phyloP scores from a whole-genome alignment of 352 stramenopile genomes.

The Phytophthora sojae region DNA sequence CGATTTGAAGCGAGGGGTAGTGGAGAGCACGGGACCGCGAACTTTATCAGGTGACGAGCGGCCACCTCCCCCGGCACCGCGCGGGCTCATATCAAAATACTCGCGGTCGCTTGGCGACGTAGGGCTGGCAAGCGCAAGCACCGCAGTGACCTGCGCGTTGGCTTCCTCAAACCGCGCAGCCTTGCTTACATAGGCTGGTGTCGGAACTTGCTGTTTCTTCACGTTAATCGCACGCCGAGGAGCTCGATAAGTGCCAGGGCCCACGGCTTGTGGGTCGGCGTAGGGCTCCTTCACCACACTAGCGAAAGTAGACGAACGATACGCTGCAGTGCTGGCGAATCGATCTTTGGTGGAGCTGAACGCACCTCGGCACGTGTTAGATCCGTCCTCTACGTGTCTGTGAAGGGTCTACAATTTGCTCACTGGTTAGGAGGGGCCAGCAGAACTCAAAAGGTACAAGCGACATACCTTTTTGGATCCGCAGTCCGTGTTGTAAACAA shows the following conservation, averaged over 20 bases:
- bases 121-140: conserved; percentile 39
- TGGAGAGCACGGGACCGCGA: conserved; percentile 62
- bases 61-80: conserved; percentile 19
- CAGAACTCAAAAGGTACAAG: neutral
- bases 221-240: conserved; percentile 66
- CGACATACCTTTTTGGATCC: conserved; percentile 58
- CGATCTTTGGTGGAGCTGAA: conserved; percentile 76
- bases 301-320: conserved; percentile 71
- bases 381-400: conserved; percentile 49
- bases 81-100: conserved; percentile 24
- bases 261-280: conserved; percentile 60
- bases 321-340: conserved; percentile 71
- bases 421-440: neutral
- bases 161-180: conserved; percentile 62
- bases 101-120: conserved; percentile 19
- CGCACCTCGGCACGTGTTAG: conserved; percentile 56
- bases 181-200: conserved; percentile 65
- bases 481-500: conserved; percentile 71
- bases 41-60: conserved; percentile 44
- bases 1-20: conserved; percentile 76
- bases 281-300: conserved; percentile 81
- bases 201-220: conserved; percentile 69
- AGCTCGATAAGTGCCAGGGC: conserved; percentile 66
- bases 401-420: conserved; percentile 46
- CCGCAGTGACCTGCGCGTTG: conserved; percentile 57